These are phyloP conservation scores for Penicillium bovifimosum DNA, from an alignment of 495 filamentous ascomycete species.

Conservation along the genomic window DNA sequence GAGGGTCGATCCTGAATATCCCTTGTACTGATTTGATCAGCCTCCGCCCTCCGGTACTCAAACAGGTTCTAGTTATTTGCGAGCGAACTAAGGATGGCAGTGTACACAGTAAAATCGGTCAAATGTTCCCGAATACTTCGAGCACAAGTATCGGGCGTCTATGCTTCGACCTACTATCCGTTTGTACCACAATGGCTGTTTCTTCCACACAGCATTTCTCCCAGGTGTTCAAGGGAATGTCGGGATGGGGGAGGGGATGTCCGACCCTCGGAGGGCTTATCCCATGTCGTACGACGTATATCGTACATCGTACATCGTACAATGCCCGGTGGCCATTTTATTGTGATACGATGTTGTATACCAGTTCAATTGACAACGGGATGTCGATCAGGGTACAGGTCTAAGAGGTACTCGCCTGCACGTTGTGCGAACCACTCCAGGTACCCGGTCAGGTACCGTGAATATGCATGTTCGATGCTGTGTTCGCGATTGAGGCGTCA, in stretches of 20 bases:
- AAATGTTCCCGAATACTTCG: background rate
- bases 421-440: background rate
- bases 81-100: background rate
- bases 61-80: background rate
- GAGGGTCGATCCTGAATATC: constrained; percentile 11
- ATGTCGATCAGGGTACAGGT: constrained; percentile 3
- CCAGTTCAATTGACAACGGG: background rate
- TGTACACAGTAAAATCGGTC: too few relatives aligned
- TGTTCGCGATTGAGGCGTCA: background rate
- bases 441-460: background rate
- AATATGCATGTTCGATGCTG: background rate
- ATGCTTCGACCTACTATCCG: background rate
- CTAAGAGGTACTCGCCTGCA: background rate
- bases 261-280: background rate
- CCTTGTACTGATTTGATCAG: constrained; percentile 4
- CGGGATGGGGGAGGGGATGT: background rate
- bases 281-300: background rate
- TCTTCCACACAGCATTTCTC: background rate
- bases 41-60: background rate
- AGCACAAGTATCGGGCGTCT: background rate
- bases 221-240: background rate
- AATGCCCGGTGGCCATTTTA: background rate
- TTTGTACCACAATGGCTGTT: background rate
- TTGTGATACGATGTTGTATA: background rate
- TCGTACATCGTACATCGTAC: background rate